These are phyloP conservation scores for Stentor coeruleus DNA, from an alignment of 73 alveolate species.

Conservation along the genomic window DNA sequence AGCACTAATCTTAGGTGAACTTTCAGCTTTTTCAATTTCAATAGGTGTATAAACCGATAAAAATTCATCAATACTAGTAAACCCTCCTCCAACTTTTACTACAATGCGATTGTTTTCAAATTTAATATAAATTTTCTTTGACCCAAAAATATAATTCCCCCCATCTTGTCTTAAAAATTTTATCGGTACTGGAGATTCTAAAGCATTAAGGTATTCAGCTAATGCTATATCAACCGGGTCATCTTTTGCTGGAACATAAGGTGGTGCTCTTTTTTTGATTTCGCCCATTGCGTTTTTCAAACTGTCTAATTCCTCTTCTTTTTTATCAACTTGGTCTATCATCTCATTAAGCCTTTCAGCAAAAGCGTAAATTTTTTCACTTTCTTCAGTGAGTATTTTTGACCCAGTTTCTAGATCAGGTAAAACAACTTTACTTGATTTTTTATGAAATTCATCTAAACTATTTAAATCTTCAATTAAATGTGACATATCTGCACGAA, in stretches of 20 bases:
- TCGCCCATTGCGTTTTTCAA: not conserved
- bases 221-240: not conserved
- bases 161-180: not conserved
- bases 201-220: not conserved
- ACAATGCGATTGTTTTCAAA: not conserved
- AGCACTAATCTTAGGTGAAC: too few relatives aligned
- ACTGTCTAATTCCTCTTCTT: not conserved
- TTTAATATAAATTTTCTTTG: not conserved
- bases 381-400: not conserved
- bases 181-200: not conserved
- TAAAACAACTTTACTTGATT: not conserved
- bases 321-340: not conserved
- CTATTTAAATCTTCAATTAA: not conserved
- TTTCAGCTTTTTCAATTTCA: not conserved
- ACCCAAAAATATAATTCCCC: not conserved
- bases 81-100: not conserved
- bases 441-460: not conserved
- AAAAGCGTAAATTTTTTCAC: not conserved
- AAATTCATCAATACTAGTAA: not conserved
- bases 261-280: not conserved
- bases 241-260: not conserved
- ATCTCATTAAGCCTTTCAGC: not conserved
- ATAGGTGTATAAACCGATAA: not conserved
- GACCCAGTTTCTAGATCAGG: not conserved
- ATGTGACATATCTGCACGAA: conserved; percentile 8